Evolutionary conservation across 1,284 basidiomycete genomes (phyloP).

Genomic region (Cerrena zonata): DNA sequence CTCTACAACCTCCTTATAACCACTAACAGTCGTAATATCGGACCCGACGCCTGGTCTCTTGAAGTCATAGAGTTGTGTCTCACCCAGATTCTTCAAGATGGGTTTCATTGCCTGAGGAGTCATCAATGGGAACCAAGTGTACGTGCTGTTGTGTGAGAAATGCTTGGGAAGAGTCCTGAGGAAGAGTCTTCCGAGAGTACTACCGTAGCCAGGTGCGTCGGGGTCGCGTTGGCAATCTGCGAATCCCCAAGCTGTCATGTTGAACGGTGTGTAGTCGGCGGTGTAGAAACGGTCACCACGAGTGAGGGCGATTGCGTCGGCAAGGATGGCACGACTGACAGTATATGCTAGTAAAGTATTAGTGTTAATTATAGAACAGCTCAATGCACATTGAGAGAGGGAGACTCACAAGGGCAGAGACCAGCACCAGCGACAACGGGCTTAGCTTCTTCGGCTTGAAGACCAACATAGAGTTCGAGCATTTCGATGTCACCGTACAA

Average conservation of each 20-base stretch:
- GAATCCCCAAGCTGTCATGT: constrained; percentile 79
- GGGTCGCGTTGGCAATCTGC: constrained; percentile 70
- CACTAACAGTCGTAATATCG: constrained; percentile 31
- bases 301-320: constrained; percentile 81
- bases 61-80: constrained; percentile 48
- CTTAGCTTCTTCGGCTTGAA: constrained; percentile 66
- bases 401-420: constrained; percentile 61
- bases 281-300: constrained; percentile 82
- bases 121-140: constrained; percentile 84
- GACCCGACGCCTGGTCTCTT: constrained; percentile 36
- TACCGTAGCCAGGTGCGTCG: constrained; percentile 64
- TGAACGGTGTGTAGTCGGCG: constrained; percentile 74
- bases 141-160: constrained; percentile 65
- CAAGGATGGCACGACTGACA: constrained; percentile 79
- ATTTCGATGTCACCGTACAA: constrained; percentile 73
- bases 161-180: constrained; percentile 67
- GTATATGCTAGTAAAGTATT: constrained; percentile 80
- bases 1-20: constrained; percentile 47
- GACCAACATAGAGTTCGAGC: constrained; percentile 77
- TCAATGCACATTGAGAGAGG: too few species aligned
- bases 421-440: constrained; percentile 74
- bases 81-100: constrained; percentile 51
- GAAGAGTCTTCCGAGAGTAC: constrained; percentile 68
- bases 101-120: constrained; percentile 63
- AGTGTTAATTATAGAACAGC: neutral